phyloP scores from a whole-genome alignment of 768 basidiomycete species.

The Collybiopsis confluens region DNA sequence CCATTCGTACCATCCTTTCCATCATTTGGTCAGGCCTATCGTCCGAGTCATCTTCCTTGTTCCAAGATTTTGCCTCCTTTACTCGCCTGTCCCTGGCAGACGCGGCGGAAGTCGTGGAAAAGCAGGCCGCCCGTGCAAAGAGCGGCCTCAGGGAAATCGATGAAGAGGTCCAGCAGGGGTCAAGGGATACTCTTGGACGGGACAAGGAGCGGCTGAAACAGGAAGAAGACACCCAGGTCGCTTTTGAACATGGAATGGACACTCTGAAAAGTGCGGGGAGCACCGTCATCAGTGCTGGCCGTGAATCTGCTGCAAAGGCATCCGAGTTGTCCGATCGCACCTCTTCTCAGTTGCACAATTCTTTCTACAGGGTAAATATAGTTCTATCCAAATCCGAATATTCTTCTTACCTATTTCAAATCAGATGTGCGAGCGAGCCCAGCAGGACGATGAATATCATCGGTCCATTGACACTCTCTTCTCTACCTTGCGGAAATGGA shows the following conservation, averaged over 20 bases:
- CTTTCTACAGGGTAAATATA: conserved; percentile 43
- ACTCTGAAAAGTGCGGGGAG: conserved; percentile 55
- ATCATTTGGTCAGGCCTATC: conserved; percentile 51
- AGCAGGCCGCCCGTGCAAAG: conserved; percentile 47
- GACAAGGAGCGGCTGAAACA: conserved; percentile 46
- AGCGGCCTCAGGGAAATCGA: conserved; percentile 52
- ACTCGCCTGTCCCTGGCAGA: conserved; percentile 62
- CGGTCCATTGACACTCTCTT: conserved; percentile 56
- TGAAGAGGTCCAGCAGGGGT: conserved; percentile 53
- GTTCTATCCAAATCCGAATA: no score
- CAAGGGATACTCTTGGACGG: conserved; percentile 54
- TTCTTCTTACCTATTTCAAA: conserved; percentile 20
- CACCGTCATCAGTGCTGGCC: conserved; percentile 49
- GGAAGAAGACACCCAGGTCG: conserved; percentile 44
- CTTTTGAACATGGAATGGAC: conserved; percentile 69
- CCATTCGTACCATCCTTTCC: conserved; percentile 47
- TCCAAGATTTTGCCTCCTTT: conserved; percentile 64
- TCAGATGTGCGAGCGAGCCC: conserved; percentile 59
- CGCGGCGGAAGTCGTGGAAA: conserved; percentile 55
- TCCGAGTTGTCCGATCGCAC: conserved; percentile 44
- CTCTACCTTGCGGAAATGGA: conserved; percentile 50
- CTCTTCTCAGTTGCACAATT: conserved; percentile 38
- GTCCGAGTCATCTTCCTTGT: conserved; percentile 48
- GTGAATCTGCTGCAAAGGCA: conserved; percentile 34
- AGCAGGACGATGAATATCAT: conserved; percentile 56